A percentile compares a stretch with the other conserved stretches of the same genome.
phyloP scores from a whole-genome alignment of 75 land plant species.

The Sequoiadendron giganteum region DNA sequence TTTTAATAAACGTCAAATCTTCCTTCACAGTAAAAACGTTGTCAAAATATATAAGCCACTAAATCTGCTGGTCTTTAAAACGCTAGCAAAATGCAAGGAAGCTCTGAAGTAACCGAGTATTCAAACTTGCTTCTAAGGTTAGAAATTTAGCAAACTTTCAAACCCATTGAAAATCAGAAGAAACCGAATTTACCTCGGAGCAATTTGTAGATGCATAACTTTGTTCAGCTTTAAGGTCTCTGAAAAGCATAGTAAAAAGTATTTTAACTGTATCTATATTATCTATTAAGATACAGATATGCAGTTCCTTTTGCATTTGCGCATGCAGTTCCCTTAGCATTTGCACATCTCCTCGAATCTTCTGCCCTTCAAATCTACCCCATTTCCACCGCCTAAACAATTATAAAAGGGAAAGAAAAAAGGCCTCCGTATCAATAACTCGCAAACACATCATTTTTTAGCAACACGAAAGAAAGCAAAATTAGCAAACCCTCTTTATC shows the following conservation, averaged over 20 bases:
- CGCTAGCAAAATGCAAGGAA: background rate
- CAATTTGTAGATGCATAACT: background rate
- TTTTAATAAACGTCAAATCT: background rate
- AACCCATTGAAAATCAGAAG: too few species aligned
- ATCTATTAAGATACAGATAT: background rate
- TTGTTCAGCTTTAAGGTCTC: background rate
- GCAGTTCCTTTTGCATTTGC: background rate
- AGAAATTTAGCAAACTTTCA: background rate
- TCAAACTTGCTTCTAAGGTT: background rate
- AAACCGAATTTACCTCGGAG: too few species aligned
- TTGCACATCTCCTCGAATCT: background rate
- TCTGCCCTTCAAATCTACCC: background rate
- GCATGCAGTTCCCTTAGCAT: background rate
- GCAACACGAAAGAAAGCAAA: background rate
- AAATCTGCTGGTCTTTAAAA: background rate
- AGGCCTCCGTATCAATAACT: background rate
- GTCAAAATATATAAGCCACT: background rate
- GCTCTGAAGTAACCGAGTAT: background rate
- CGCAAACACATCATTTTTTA: background rate
- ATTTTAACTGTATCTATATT: background rate
- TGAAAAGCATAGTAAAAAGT: background rate
- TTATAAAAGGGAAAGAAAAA: background rate
- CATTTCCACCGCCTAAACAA: background rate
- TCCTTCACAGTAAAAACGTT: background rate
- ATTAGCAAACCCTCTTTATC: background rate